A percentile compares a stretch with the other conserved stretches of the same genome.
Conservation (phyloP, 257 asterid genomes). For the Cynanchum wilfordii region DNA sequence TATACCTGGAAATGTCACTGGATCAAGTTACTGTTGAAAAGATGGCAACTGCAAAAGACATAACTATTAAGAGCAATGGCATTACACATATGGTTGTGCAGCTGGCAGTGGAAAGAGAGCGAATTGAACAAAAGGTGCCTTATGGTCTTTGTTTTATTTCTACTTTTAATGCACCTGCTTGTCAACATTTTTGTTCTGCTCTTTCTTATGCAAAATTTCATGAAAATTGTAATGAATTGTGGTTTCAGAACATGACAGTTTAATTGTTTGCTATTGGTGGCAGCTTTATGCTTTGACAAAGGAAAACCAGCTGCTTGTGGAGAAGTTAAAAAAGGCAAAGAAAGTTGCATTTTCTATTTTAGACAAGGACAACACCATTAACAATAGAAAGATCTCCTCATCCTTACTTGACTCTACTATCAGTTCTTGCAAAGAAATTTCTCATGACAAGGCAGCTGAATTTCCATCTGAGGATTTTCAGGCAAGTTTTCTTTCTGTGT, state of each 20-base stretch:
- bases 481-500: slow-evolving; percentile 32
- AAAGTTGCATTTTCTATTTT: slow-evolving; percentile 21
- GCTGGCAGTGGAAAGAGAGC: slow-evolving; percentile 74
- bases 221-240: neutral
- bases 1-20: slow-evolving; percentile 45
- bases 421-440: slow-evolving; percentile 19
- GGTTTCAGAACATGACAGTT: neutral
- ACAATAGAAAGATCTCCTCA: slow-evolving; percentile 18
- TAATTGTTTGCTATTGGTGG: slow-evolving; percentile 18
- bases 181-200: neutral
- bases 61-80: slow-evolving; percentile 42
- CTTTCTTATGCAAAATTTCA: neutral
- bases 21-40: slow-evolving; percentile 48
- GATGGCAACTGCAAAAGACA: slow-evolving; percentile 51
- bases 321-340: slow-evolving; percentile 28
- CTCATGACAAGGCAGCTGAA: slow-evolving; percentile 29
- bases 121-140: slow-evolving; percentile 60
- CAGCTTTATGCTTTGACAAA: slow-evolving; percentile 53
- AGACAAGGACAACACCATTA: slow-evolving; percentile 19
- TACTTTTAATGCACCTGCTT: neutral
- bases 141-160: neutral
- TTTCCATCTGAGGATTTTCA: slow-evolving; percentile 29
- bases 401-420: slow-evolving; percentile 24
- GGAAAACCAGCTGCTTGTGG: slow-evolving; percentile 64
- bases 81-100: slow-evolving; percentile 72